Evolutionary conservation across 352 stramenopile genomes (phyloP), one percentile per base, ranked within the genome.

Genomic region (Pythium phragmiticola): DNA sequence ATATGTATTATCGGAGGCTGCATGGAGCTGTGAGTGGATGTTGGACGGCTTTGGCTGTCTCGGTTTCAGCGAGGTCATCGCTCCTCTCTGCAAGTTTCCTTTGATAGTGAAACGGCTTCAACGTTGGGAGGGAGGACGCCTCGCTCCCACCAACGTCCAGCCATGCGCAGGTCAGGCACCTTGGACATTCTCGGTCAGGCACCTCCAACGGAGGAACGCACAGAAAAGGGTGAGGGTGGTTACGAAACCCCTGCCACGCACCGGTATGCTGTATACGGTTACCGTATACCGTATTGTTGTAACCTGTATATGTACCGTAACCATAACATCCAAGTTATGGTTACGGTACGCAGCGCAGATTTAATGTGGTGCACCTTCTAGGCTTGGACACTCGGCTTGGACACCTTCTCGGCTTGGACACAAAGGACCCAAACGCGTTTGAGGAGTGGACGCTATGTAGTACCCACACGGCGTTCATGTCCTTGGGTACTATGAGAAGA

Each of bases 81-180:
- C 39, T 7, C 39, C 39, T 45, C 12, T 17, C 16, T n/a, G 4
- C 12, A 7, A 17, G 8, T 19, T 39, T 90, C 80, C 33, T 88
- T 80, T 37, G 88, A 79, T 46, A 91, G 82, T 0, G 77, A 72
- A n/a, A 92, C 85, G 72, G 80, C 4, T 76, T 68, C 16, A 89
- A 55, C 0, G 69, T 63, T 0, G 69, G 77, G 56, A 88, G 39
- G 39, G 39, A 17, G 7, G 39, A 88, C 2, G 60, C 75, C 43
- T 37, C 33, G 9, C 0, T 37, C 33, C 33, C 9, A 9, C 33
- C 9, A 73, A 72, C 17, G 63, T 43, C 12, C 74, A 28, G 12
- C 78, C 45, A 51, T 33, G 12, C 51, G 51, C 9, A 47, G 23
- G 11, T 37, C 51, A 21, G 42, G 51, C n/a, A 57, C 42, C 12